These are phyloP conservation scores for Globisporangium paroecandrum DNA, from an alignment of 352 stramenopile species.

Conservation along the genomic window DNA sequence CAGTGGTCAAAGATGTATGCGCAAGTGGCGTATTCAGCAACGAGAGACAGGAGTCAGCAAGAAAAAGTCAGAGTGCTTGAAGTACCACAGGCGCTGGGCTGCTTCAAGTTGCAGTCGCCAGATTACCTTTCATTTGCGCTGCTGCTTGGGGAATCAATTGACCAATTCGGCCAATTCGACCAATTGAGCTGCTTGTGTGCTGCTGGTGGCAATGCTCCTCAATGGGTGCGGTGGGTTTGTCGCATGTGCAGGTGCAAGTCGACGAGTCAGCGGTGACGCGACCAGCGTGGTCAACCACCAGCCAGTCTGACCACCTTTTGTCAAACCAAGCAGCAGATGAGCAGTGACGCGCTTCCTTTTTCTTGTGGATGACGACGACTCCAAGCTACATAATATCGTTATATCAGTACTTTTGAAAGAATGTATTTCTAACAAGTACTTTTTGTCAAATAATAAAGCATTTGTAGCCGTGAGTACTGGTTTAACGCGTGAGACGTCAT, in stretches of 20 bases:
- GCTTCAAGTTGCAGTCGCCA: neutral
- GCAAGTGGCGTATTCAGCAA: neutral
- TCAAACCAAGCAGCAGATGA: neutral
- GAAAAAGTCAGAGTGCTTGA: neutral
- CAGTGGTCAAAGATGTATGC: neutral
- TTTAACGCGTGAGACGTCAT: constrained; percentile 1
- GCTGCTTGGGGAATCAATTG: neutral
- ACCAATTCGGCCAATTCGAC: neutral
- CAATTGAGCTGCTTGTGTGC: neutral
- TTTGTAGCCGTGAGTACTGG: too few relatives aligned
- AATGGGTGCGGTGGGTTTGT: neutral
- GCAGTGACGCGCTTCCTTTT: constrained; percentile 1
- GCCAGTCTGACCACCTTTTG: neutral
- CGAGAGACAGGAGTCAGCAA: neutral
- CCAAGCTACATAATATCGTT: neutral
- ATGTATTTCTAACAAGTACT: too few relatives aligned
- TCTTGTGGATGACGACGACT: constrained; percentile 6
- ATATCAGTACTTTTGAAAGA: too few relatives aligned
- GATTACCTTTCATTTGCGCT: neutral
- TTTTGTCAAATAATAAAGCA: too few relatives aligned
- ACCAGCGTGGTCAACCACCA: neutral
- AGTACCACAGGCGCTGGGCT: neutral
- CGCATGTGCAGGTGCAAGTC: neutral
- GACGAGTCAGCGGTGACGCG: constrained; percentile 3
- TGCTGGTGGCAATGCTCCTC: neutral